Conservation (phyloP, 2,329 filamentous ascomycete genomes). For the Coniochaeta prunicola region DNA sequence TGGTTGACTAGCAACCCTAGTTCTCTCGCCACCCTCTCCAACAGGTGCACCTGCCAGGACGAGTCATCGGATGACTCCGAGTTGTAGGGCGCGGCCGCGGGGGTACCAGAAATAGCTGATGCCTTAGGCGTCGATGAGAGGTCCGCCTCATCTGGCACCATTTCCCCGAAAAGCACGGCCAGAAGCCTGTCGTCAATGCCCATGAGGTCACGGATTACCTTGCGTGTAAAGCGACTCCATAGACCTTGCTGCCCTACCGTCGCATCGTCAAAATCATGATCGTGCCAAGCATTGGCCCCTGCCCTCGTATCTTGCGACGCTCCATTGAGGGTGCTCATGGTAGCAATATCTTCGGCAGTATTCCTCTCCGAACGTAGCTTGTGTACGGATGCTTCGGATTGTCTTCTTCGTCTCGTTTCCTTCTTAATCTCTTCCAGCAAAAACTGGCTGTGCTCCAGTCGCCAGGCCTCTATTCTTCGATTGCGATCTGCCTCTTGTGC, state of each 20-base stretch:
- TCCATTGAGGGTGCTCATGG: constrained; percentile 20
- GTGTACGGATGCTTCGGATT: constrained; percentile 38
- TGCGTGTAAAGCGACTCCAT: constrained; percentile 74
- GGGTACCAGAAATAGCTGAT: constrained; percentile 21
- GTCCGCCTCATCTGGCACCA: constrained; percentile 48
- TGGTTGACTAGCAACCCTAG: constrained; percentile 78
- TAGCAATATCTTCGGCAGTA: constrained; percentile 21
- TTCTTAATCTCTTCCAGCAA: constrained; percentile 84
- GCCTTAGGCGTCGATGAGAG: constrained; percentile 40
- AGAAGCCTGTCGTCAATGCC: constrained; percentile 83
- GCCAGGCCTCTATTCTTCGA: constrained; percentile 84
- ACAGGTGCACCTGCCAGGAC: constrained; percentile 67
- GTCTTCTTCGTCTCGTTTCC: constrained; percentile 65
- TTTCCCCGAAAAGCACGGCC: constrained; percentile 80
- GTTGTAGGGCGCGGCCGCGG: constrained; percentile 16
- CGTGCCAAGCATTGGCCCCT: constrained; percentile 40
- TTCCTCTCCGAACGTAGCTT: constrained; percentile 18
- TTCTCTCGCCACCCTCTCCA: constrained; percentile 81
- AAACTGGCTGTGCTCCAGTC: constrained; percentile 80
- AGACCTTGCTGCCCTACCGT: constrained; percentile 56
- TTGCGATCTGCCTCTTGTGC: constrained; percentile 66
- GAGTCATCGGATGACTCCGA: constrained; percentile 29
- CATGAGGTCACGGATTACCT: constrained; percentile 81
- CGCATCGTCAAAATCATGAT: constrained; percentile 37
- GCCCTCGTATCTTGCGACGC: constrained; percentile 29